These are phyloP conservation scores for Penicillium parvum DNA, from an alignment of 495 filamentous ascomycete species.

Conservation along the genomic window DNA sequence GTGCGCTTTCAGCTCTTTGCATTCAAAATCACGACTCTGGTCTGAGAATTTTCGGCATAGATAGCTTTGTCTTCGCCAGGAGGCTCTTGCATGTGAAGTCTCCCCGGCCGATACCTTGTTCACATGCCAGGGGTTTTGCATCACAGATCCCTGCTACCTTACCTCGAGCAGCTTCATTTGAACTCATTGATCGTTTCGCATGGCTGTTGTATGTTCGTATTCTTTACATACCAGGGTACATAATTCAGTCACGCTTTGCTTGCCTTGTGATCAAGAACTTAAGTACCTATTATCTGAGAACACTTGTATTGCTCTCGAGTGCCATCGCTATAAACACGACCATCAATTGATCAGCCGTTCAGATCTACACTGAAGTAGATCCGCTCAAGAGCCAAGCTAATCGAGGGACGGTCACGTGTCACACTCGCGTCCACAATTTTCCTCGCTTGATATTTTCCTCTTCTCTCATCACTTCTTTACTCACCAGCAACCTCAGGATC, in stretches of 20 bases:
- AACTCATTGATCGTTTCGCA: slow-evolving; percentile 9
- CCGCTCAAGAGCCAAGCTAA: no score
- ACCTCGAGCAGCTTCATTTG: no score
- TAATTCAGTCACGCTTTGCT: no score
- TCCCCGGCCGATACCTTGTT: slow-evolving; percentile 7
- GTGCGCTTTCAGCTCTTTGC: slow-evolving; percentile 8
- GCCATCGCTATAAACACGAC: no score
- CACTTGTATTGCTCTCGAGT: no score
- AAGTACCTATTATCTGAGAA: no score
- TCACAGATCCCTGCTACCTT: no score
- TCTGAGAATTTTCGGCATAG: slow-evolving; percentile 17
- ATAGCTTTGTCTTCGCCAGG: slow-evolving; percentile 8
- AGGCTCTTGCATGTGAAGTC: slow-evolving; percentile 17
- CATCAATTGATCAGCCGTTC: no score
- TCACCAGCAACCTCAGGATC: background rate
- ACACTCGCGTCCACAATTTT: slow-evolving; percentile 1
- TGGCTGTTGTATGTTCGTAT: slow-evolving; percentile 9
- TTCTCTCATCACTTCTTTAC: slow-evolving; percentile 3
- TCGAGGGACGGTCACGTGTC: slow-evolving; percentile 6
- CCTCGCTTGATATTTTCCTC: slow-evolving; percentile 11
- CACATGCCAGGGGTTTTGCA: slow-evolving; percentile 14
- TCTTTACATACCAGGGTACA: slow-evolving; percentile 13
- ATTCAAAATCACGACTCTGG: slow-evolving; percentile 13
- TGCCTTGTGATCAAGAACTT: no score
- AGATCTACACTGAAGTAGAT: no score